phyloP scores from a whole-genome alignment of 306 rosid species.

The Pyrus communis region DNA sequence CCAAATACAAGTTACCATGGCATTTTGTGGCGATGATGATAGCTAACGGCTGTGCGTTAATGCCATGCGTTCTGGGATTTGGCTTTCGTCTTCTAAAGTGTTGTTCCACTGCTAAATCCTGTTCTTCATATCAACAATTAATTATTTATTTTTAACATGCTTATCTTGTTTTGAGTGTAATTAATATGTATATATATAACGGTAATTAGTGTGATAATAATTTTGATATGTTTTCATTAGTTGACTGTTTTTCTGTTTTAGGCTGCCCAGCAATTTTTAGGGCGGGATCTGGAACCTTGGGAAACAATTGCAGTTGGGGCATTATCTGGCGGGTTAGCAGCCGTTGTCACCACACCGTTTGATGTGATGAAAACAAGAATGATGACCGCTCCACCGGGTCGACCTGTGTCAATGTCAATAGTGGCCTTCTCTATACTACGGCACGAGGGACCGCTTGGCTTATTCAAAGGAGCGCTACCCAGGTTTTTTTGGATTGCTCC shows the following conservation, averaged over 20 bases:
- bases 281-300: constrained; percentile 88
- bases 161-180: neutral
- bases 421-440: constrained; percentile 70
- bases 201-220: neutral
- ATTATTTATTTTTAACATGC: neutral
- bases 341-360: constrained; percentile 89
- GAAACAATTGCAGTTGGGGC: constrained; percentile 96
- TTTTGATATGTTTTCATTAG: neutral
- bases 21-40: neutral
- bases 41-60: neutral
- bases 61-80: neutral
- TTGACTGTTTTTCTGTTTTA: constrained; percentile 20
- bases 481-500: constrained; percentile 99
- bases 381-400: constrained; percentile 91
- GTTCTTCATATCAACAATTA: neutral
- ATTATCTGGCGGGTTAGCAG: constrained; percentile 92
- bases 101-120: neutral
- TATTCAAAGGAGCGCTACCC: constrained; percentile 92
- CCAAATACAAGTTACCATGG: neutral
- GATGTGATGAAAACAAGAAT: constrained; percentile 99
- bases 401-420: constrained; percentile 67
- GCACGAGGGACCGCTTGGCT: constrained; percentile 84
- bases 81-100: neutral
- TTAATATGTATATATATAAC: too few species aligned
- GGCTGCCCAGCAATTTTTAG: constrained; percentile 65